Evolutionary conservation across 1,139 yeast genomes (phyloP).

Genomic region (Saccharomycopsis hybrid): DNA sequence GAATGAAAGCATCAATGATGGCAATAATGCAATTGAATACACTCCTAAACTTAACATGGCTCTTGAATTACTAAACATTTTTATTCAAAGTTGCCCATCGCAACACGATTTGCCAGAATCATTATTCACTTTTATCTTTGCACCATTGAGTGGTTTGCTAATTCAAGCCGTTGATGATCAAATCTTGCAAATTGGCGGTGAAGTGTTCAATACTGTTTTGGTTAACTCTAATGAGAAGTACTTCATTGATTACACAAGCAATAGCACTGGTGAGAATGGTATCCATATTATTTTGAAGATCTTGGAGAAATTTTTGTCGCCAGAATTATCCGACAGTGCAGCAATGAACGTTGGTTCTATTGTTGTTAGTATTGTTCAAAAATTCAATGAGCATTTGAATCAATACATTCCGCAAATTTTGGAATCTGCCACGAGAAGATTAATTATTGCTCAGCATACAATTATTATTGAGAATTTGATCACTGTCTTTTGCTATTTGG

Average conservation of each 20-base stretch:
- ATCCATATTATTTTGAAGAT: conserved; percentile 50
- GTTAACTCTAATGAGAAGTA: conserved; percentile 41
- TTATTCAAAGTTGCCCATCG: conserved; percentile 42
- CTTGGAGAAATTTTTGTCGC: conserved; percentile 65
- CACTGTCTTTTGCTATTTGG: conserved; percentile 68
- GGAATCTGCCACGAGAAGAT: conserved; percentile 64
- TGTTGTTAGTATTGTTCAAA: conserved; percentile 56
- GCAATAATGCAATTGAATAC: conserved; percentile 32
- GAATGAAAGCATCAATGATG: conserved; percentile 24
- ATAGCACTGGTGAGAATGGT: conserved; percentile 38
- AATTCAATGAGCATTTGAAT: conserved; percentile 46
- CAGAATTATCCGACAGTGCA: conserved; percentile 70
- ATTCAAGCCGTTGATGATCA: conserved; percentile 65
- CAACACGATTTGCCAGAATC: conserved; percentile 38
- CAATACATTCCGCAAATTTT: conserved; percentile 54
- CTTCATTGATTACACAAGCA: conserved; percentile 34
- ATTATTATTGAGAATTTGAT: conserved; percentile 72
- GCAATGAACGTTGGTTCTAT: conserved; percentile 69
- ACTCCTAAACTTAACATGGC: conserved; percentile 58
- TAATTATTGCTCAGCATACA: conserved; percentile 59
- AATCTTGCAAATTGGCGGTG: conserved; percentile 71
- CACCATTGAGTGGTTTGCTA: conserved; percentile 46
- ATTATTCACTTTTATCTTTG: conserved; percentile 46
- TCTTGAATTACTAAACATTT: conserved; percentile 56
- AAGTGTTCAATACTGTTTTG: conserved; percentile 59